Evolutionary conservation across 2,329 filamentous ascomycete genomes (phyloP).

Genomic region (Exophiala aquamarina): DNA sequence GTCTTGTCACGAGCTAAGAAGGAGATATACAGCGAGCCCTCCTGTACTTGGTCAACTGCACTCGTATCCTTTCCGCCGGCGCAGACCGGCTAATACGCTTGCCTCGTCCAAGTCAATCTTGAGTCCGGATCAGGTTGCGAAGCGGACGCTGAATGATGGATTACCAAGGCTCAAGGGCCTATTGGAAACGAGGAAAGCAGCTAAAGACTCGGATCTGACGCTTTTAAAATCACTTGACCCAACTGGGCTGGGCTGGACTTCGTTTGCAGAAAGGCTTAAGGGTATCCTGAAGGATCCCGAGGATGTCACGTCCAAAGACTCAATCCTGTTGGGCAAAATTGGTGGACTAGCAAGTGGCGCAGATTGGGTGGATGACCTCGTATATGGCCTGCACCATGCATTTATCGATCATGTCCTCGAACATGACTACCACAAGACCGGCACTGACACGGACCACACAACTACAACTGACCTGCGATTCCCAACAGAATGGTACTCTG

Average conservation of each 20-base stretch:
- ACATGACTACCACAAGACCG: neutral
- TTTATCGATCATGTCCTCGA: slow-evolving; percentile 26
- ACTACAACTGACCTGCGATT: slow-evolving; percentile 58
- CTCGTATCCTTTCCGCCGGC: no score
- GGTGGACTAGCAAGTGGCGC: slow-evolving; percentile 3
- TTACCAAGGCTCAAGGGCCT: slow-evolving; percentile 12
- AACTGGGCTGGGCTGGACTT: slow-evolving; percentile 9
- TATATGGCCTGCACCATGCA: slow-evolving; percentile 21
- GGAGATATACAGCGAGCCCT: slow-evolving; percentile 30
- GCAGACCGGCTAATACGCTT: no score
- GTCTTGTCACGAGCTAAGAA: slow-evolving; percentile 24
- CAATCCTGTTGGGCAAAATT: slow-evolving; percentile 13
- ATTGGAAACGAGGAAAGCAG: slow-evolving; percentile 10
- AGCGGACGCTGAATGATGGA: slow-evolving; percentile 6
- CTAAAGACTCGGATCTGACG: slow-evolving; percentile 10
- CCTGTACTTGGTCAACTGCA: no score
- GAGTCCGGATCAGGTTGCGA: neutral
- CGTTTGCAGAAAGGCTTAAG: slow-evolving; percentile 11
- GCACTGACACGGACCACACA: slow-evolving; percentile 4
- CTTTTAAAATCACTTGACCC: slow-evolving; percentile 22
- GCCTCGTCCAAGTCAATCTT: neutral
- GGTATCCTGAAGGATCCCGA: slow-evolving; percentile 2
- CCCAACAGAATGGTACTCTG: slow-evolving; percentile 89
- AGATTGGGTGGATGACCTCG: slow-evolving; percentile 13
- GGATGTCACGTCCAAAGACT: slow-evolving; percentile 2